phyloP scores from a whole-genome alignment of 208 protist genomes.

The Angomonas deanei region DNA sequence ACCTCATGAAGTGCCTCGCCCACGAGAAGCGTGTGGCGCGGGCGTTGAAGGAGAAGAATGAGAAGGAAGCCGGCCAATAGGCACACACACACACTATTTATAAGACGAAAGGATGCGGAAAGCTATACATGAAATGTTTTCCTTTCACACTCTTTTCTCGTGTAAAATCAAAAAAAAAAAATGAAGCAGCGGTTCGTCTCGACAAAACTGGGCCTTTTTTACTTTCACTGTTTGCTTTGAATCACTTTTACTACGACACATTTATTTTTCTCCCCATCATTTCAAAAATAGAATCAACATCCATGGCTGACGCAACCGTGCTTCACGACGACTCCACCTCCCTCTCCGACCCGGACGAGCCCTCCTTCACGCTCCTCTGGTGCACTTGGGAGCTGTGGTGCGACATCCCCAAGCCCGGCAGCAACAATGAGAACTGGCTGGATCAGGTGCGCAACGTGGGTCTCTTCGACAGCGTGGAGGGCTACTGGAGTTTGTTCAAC shows the following conservation, averaged over 20 bases:
- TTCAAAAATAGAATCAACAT: background rate
- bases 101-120: too few relatives aligned
- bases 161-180: too few relatives aligned
- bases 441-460: constrained; percentile 76
- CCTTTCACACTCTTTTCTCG: too few relatives aligned
- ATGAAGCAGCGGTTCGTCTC: too few relatives aligned
- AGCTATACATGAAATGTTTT: too few relatives aligned
- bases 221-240: background rate
- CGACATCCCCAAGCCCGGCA: constrained; percentile 26
- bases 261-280: background rate
- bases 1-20: constrained; percentile 85
- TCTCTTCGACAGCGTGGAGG: constrained; percentile 85
- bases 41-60: too few relatives aligned
- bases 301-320: background rate
- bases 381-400: constrained; percentile 91
- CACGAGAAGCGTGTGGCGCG: constrained; percentile 47
- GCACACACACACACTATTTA: background rate
- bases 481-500: constrained; percentile 75
- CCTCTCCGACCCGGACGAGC: constrained; percentile 13
- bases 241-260: background rate
- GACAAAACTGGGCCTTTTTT: background rate
- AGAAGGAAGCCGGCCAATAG: constrained; percentile 8
- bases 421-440: constrained; percentile 53
- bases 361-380: constrained; percentile 70
- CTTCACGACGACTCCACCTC: background rate